These are phyloP conservation scores for Trametes polyzona DNA, from an alignment of 1,284 basidiomycete genomes.

Conservation along the genomic window DNA sequence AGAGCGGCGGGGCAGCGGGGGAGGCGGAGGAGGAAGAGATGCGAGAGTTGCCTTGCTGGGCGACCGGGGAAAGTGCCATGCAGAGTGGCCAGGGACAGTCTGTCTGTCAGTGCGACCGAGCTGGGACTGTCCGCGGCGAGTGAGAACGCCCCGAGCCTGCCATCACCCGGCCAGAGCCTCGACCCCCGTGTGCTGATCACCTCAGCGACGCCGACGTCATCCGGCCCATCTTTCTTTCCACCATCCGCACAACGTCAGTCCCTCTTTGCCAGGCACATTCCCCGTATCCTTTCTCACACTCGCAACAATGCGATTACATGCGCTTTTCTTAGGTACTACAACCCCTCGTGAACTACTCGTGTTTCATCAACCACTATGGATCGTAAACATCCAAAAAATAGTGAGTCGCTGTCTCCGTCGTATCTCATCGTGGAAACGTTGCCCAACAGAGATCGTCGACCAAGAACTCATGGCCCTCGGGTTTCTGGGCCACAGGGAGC, in stretches of 20 bases:
- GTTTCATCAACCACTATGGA: too few relatives aligned
- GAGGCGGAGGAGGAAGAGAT: background rate
- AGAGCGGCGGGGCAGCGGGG: background rate
- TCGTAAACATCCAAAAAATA: too few relatives aligned
- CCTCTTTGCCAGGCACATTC: constrained; percentile 5
- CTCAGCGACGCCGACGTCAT: constrained; percentile 17
- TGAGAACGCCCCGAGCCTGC: background rate
- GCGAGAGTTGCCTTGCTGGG: background rate
- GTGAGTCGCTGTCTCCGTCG: too few relatives aligned
- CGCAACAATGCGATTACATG: too few relatives aligned
- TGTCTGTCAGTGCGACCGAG: background rate
- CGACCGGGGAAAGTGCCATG: background rate
- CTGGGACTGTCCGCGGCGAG: background rate
- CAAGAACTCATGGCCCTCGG: too few relatives aligned
- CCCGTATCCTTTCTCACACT: background rate
- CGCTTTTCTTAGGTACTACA: too few relatives aligned
- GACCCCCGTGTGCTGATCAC: constrained; percentile 2
- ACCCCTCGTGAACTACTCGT: too few relatives aligned
- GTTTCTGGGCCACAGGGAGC: too few relatives aligned
- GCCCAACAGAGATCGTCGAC: too few relatives aligned
- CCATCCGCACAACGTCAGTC: background rate
- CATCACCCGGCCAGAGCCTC: background rate
- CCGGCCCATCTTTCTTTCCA: background rate
- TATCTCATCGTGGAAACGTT: too few relatives aligned
- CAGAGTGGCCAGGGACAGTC: too few relatives aligned